These are phyloP conservation scores for Populus simonii DNA, from an alignment of 345 rosid genomes.

Conservation along the genomic window DNA sequence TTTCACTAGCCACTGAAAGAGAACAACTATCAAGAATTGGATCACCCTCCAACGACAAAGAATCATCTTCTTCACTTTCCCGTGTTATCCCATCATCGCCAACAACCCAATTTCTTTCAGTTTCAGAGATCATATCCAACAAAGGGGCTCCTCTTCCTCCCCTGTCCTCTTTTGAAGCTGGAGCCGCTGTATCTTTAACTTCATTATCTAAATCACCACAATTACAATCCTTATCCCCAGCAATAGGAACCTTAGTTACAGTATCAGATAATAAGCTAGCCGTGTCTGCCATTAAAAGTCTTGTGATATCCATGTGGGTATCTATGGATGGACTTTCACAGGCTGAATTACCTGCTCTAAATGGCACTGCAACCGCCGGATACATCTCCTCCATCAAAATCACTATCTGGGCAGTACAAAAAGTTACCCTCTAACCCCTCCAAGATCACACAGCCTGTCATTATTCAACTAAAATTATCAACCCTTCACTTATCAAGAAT, in stretches of 20 bases:
- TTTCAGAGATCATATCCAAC: conserved; percentile 43
- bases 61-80: conserved; percentile 59
- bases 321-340: conserved; percentile 59
- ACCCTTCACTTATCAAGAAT: conserved; percentile 37
- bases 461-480: conserved; percentile 41
- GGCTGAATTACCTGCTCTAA: conserved; percentile 58
- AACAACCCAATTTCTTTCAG: conserved; percentile 35
- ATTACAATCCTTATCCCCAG: conserved; percentile 32
- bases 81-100: conserved; percentile 31
- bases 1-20: conserved; percentile 60
- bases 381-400: conserved; percentile 87
- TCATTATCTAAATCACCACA: conserved; percentile 36
- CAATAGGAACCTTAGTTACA: conserved; percentile 33
- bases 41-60: conserved; percentile 57
- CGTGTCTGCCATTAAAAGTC: conserved; percentile 59
- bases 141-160: conserved; percentile 23
- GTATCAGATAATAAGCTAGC: conserved; percentile 53
- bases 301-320: conserved; percentile 47
- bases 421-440: conserved; percentile 40
- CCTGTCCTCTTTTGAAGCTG: conserved; percentile 25
- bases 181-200: conserved; percentile 18
- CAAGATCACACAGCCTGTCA: conserved; percentile 44
- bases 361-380: conserved; percentile 62
- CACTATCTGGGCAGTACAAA: conserved; percentile 39
- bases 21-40: conserved; percentile 54